phyloP scores from a whole-genome alignment of 805 yeast genomes.

The Sugiyamaella qingdaonensis region DNA sequence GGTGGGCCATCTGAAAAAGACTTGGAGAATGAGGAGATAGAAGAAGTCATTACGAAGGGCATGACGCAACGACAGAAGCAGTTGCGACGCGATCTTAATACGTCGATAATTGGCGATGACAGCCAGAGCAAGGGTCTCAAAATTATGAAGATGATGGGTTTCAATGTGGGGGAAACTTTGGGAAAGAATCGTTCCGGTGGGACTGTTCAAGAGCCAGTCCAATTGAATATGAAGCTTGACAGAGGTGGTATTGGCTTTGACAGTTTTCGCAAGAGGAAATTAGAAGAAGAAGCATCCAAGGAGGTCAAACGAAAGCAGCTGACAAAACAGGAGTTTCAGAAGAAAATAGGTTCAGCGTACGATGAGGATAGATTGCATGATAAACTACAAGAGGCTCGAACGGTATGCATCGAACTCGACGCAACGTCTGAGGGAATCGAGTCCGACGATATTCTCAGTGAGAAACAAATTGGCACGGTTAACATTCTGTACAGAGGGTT shows the following conservation, averaged over 20 bases:
- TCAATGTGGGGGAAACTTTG: conserved; percentile 42
- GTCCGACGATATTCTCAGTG: conserved; percentile 5
- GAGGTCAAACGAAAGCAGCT: conserved; percentile 1
- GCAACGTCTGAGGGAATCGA: conserved; percentile 3
- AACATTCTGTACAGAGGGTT: conserved; percentile 8
- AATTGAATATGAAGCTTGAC: conserved; percentile 8
- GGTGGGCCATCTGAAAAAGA: conserved; percentile 4
- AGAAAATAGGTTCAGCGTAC: not conserved
- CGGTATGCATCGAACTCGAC: conserved; percentile 12
- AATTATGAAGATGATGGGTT: conserved; percentile 61
- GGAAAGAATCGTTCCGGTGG: conserved; percentile 30
- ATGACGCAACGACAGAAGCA: not conserved
- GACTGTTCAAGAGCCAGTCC: conserved; percentile 8
- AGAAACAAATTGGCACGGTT: conserved; percentile 21
- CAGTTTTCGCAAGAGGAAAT: conserved; percentile 8
- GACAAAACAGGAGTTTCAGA: conserved; percentile 8
- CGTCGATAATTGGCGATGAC: conserved; percentile 1
- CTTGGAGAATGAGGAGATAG: conserved; percentile 5
- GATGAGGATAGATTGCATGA: not conserved
- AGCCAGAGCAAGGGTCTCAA: conserved; percentile 27
- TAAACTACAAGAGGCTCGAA: conserved; percentile 5
- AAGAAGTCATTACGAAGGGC: conserved; percentile 1
- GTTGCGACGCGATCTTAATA: conserved; percentile 4
- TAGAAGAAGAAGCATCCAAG: conserved; percentile 11
- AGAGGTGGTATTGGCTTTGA: conserved; percentile 18